Base-by-base conservation (phyloP, 805 yeast genomes). In the Vanderwaltozyma verrucispora region DNA sequence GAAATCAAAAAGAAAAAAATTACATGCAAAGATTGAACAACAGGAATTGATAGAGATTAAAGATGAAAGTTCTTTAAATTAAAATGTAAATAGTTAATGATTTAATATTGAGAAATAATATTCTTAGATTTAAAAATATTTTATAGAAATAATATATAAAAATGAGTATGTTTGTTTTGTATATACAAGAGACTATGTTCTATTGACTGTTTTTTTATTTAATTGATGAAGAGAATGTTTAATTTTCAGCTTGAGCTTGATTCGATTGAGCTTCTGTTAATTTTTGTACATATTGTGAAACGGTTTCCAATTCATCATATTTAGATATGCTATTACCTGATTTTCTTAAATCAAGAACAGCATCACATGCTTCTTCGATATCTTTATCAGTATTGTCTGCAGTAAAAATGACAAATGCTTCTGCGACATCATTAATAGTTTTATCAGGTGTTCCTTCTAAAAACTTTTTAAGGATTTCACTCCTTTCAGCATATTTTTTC, bases 401-500 rank as follows among this genome's bases (percentile, higher is more conserved):
- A 9, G 67, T 63, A 54, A 71, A 73, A 32, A 72, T 36, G 17
- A 70, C 53, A 44, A 68, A 69, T 7, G 74, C 70, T 50, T 73
- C 76, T 40, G 72, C 46, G 34, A 43, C 44, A 42, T 50, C 48
- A 45, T 44, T 44, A 48, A 62, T 41, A 18, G 24, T 64, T 27
- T 39, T 45, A 39, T 52, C 34, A n/a, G 40, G 33, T 14, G 50
- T 42, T 24, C 43, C 43, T 14, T 40, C 40, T 15, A 47, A 21
- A 25, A 59, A 38, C 15, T 62, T 64, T 38, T 59, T 52, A 16
- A 65, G 67, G 37, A 68, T 69, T 5, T 59, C 64, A 28, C 72
- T 62, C 20, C 75, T 75, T 24, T 63, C 64, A 18, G 63, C 67
- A 44, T 72, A 79, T 49, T 75, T 73, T 42, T 64, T 64, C 32